A percentile compares a stretch with the other conserved stretches of the same genome.
Evolutionary conservation across 768 basidiomycete species (phyloP).

Genomic region (Tricholoma furcatifolium): DNA sequence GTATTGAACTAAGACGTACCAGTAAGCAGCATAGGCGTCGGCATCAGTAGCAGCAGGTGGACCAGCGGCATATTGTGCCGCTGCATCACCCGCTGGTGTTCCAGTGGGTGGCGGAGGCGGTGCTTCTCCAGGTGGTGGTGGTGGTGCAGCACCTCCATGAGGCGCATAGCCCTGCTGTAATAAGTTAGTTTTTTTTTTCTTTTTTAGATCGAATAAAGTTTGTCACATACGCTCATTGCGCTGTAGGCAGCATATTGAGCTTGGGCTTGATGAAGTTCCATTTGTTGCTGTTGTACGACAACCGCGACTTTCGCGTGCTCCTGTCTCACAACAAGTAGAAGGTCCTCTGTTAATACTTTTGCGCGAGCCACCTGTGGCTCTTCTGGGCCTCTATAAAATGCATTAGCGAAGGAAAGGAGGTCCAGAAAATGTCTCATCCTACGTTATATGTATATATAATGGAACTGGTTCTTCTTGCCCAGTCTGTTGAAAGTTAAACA

Average conservation of each 20-base stretch:
- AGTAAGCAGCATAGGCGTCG: slow-evolving; percentile 61
- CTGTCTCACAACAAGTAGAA: slow-evolving; percentile 79
- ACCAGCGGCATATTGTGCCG: slow-evolving; percentile 34
- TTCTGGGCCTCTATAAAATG: slow-evolving; percentile 41
- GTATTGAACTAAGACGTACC: slow-evolving; percentile 37
- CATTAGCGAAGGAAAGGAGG: not conserved
- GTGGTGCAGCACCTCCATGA: slow-evolving; percentile 51
- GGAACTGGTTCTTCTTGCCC: slow-evolving; percentile 69
- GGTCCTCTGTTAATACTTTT: slow-evolving; percentile 77
- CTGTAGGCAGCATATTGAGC: slow-evolving; percentile 76
- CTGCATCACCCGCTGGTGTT: slow-evolving; percentile 47
- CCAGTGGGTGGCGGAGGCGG: slow-evolving; percentile 42
- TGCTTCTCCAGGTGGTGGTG: slow-evolving; percentile 50
- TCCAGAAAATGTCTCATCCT: slow-evolving; percentile 24
- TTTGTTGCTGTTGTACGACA: slow-evolving; percentile 67
- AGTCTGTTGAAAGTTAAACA: slow-evolving; percentile 5
- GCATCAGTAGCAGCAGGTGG: slow-evolving; percentile 41
- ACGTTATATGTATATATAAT: slow-evolving; percentile 93
- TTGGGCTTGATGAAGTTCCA: slow-evolving; percentile 85
- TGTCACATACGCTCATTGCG: slow-evolving; percentile 50
- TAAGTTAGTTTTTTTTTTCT: not conserved
- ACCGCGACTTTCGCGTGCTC: slow-evolving; percentile 78
- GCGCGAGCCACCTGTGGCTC: slow-evolving; percentile 78
- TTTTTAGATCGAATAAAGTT: not conserved
- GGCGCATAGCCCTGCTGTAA: slow-evolving; percentile 42